Evolutionary conservation across 352 stramenopile genomes (phyloP).

Genomic region (Plasmopara viticola): DNA sequence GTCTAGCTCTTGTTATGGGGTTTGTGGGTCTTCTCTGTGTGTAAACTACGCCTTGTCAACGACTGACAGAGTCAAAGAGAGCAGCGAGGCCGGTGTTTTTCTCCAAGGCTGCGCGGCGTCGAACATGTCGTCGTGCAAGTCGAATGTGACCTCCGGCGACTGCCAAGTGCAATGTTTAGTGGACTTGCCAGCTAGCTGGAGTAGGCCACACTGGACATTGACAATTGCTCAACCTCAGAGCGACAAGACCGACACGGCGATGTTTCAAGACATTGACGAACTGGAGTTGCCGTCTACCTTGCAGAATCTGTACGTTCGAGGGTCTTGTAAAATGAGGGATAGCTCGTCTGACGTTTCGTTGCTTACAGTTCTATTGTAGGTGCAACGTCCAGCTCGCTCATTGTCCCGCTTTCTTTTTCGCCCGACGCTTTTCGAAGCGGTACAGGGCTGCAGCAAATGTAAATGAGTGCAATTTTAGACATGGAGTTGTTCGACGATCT

Average conservation of each 20-base stretch:
- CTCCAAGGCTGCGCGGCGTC: constrained; percentile 49
- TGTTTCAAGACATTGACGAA: constrained; percentile 53
- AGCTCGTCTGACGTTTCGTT: constrained; percentile 8
- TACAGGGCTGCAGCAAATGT: constrained; percentile 44
- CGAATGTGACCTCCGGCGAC: constrained; percentile 30
- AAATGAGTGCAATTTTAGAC: constrained; percentile 2
- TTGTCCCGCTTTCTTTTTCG: constrained; percentile 52
- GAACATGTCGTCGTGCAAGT: constrained; percentile 43
- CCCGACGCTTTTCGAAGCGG: constrained; percentile 41
- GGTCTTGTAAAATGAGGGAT: neutral
- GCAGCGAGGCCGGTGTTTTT: constrained; percentile 53
- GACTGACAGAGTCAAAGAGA: constrained; percentile 19
- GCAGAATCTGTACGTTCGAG: constrained; percentile 45
- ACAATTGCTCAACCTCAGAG: constrained; percentile 55
- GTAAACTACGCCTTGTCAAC: constrained; percentile 50
- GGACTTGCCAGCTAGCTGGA: constrained; percentile 18
- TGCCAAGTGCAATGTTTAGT: constrained; percentile 70
- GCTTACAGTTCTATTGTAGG: constrained; percentile 47
- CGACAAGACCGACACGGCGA: constrained; percentile 51
- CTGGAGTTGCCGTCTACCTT: constrained; percentile 44
- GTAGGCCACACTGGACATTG: constrained; percentile 41
- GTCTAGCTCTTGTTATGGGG: constrained; percentile 45
- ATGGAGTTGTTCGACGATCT: constrained; percentile 1
- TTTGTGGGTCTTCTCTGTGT: constrained; percentile 47
- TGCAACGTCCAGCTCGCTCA: constrained; percentile 40